Percentiles rank a stretch among this genome's conserved stretches.
These are phyloP conservation scores for Diaporthe amygdali DNA, from an alignment of 2,329 filamentous ascomycete genomes.

Conservation along the genomic window DNA sequence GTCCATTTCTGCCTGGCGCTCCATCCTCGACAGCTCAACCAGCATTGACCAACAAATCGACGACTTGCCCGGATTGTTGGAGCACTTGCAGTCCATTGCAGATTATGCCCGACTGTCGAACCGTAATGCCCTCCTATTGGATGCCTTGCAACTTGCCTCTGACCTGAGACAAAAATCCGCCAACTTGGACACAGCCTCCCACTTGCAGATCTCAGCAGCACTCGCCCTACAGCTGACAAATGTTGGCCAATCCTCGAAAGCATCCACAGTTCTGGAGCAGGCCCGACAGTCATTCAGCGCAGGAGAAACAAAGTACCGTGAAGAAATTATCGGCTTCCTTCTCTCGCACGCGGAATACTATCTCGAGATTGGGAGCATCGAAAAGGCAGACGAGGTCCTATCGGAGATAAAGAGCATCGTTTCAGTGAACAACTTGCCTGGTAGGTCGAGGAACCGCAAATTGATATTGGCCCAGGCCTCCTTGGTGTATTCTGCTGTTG, in stretches of 20 bases:
- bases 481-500: conserved; percentile 68
- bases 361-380: conserved; percentile 67
- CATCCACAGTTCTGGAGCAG: conserved; percentile 48
- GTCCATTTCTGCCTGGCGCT: conserved; percentile 50
- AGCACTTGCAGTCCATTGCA: conserved; percentile 54
- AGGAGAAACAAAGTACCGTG: conserved; percentile 35
- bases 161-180: conserved; percentile 44
- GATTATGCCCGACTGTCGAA: conserved; percentile 59
- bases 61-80: conserved; percentile 53
- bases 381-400: conserved; percentile 58
- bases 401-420: conserved; percentile 44
- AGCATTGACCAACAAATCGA: conserved; percentile 53
- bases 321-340: conserved; percentile 60
- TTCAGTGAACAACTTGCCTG: conserved; percentile 29
- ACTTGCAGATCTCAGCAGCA: conserved; percentile 37
- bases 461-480: conserved; percentile 63
- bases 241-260: conserved; percentile 57
- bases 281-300: conserved; percentile 30
- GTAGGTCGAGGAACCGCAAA: conserved; percentile 44
- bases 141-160: conserved; percentile 51
- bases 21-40: conserved; percentile 44
- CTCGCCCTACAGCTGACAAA: conserved; percentile 59
- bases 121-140: conserved; percentile 50
- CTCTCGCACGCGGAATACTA: conserved; percentile 78
- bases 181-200: not conserved